Conservation (phyloP, 2,329 filamentous ascomycete genomes). For the Penicillium sp. region DNA sequence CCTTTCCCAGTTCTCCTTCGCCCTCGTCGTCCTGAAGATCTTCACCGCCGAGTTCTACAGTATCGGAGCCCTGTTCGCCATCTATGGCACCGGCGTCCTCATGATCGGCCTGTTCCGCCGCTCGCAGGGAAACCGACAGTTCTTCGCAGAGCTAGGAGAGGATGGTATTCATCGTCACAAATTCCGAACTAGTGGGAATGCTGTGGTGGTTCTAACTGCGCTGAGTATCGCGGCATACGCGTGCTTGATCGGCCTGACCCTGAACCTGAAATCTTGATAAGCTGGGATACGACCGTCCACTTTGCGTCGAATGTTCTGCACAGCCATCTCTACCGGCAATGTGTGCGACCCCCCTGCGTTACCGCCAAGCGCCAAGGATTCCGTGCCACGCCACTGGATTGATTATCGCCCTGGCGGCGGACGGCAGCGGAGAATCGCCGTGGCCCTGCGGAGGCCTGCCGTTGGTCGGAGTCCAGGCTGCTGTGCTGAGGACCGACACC, state of each 20-base stretch:
- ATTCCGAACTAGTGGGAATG: constrained; percentile 66
- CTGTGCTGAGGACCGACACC: constrained; percentile 11
- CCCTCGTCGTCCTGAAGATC: constrained; percentile 91
- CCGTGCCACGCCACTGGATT: constrained; percentile 19
- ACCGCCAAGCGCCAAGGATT: constrained; percentile 34
- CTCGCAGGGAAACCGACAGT: constrained; percentile 89
- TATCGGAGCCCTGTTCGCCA: constrained; percentile 92
- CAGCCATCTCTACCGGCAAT: constrained; percentile 10
- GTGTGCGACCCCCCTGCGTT: constrained; percentile 26
- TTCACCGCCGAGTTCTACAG: constrained; percentile 96
- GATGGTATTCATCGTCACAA: constrained; percentile 61
- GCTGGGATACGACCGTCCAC: background rate
- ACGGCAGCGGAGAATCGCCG: constrained; percentile 17
- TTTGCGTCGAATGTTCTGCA: background rate
- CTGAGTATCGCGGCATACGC: constrained; percentile 63
- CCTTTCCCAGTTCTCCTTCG: constrained; percentile 91
- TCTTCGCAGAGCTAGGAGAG: constrained; percentile 64
- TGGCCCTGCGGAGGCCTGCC: constrained; percentile 13
- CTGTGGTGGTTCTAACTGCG: constrained; percentile 61
- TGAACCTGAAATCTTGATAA: constrained; percentile 44
- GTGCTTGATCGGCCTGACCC: constrained; percentile 58
- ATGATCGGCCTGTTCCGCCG: constrained; percentile 80
- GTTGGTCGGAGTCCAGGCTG: constrained; percentile 18
- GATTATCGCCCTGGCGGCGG: constrained; percentile 3
- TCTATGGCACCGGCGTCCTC: constrained; percentile 83